Percentiles rank a stretch among this genome's conserved stretches.
These are phyloP conservation scores for Zizania palustris DNA, from an alignment of 202 grass and related monocot species.

Conservation along the genomic window DNA sequence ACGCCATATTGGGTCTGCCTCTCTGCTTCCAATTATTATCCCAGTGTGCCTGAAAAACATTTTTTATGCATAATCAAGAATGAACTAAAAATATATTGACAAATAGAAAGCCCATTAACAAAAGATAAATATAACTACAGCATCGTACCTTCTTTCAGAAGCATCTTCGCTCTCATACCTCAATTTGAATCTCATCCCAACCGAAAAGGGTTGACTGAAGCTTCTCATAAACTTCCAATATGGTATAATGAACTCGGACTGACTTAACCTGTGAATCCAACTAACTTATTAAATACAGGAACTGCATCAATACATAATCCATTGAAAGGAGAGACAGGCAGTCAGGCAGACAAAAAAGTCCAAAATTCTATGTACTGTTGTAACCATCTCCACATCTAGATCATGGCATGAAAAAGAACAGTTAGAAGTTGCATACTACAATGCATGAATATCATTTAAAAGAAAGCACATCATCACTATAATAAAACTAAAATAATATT, in stretches of 20 bases:
- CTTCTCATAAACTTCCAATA: conserved; percentile 82
- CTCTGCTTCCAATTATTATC: conserved; percentile 74
- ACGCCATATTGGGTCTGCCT: conserved; percentile 66
- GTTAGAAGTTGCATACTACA: conserved; percentile 15
- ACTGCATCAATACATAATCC: conserved; percentile 16
- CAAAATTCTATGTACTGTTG: neutral
- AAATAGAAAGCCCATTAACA: neutral
- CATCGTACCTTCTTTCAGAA: conserved; percentile 63
- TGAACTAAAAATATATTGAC: neutral
- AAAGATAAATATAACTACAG: conserved; percentile 28
- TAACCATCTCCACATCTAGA: neutral
- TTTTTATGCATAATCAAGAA: neutral
- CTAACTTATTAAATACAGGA: conserved; percentile 32
- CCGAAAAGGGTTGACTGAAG: conserved; percentile 63
- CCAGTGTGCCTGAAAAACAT: conserved; percentile 61
- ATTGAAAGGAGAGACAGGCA: neutral
- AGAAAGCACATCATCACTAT: neutral
- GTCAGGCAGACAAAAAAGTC: neutral
- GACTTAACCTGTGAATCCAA: conserved; percentile 57
- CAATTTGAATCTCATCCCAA: conserved; percentile 85
- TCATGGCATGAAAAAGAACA: neutral
- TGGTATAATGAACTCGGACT: conserved; percentile 79
- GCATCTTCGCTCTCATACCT: conserved; percentile 80
- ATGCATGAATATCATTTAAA: conserved; percentile 7
- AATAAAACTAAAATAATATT: neutral